Evolutionary conservation across 2,329 filamentous ascomycete species (phyloP).

Genomic region (Colletotrichum lini): DNA sequence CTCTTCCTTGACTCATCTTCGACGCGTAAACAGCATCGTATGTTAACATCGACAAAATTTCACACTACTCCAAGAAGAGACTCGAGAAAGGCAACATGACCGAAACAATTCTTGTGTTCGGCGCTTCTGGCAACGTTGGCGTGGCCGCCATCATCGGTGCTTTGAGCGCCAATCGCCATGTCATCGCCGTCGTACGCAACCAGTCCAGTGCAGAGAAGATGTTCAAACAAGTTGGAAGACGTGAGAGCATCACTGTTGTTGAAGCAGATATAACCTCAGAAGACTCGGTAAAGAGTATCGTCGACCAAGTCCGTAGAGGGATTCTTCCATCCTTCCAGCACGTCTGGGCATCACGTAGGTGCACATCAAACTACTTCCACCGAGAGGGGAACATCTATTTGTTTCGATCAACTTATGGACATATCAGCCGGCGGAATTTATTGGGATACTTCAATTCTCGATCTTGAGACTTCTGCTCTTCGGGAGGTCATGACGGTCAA

Average conservation of each 20-base stretch:
- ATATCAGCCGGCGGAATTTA: conserved; percentile 48
- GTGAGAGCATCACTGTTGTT: conserved; percentile 50
- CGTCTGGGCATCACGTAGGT: conserved; percentile 51
- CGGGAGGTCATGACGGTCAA: conserved; percentile 44
- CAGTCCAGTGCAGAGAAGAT: conserved; percentile 53
- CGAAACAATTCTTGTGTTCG: conserved; percentile 55
- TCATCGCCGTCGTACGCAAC: conserved; percentile 56
- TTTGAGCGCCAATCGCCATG: conserved; percentile 48
- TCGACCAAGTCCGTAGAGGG: conserved; percentile 53
- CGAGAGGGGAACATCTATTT: too few species aligned
- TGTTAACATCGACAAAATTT: too few species aligned
- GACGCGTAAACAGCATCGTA: too few species aligned
- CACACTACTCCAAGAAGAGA: too few species aligned
- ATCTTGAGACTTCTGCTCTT: conserved; percentile 45
- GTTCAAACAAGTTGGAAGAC: conserved; percentile 47
- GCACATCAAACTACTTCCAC: too few species aligned
- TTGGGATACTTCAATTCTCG: conserved; percentile 43
- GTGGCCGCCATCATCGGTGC: conserved; percentile 51
- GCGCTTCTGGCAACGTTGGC: conserved; percentile 57
- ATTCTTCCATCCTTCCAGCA: conserved; percentile 55
- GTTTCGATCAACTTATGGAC: not conserved
- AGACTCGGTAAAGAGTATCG: conserved; percentile 50
- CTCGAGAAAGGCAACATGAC: not conserved
- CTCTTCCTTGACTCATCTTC: too few species aligned
- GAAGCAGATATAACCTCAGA: conserved; percentile 52